Evolutionary conservation across 2,329 filamentous ascomycete genomes (phyloP), one percentile per base, ranked within the genome.

Genomic region (Colletotrichum gloeosporioides): DNA sequence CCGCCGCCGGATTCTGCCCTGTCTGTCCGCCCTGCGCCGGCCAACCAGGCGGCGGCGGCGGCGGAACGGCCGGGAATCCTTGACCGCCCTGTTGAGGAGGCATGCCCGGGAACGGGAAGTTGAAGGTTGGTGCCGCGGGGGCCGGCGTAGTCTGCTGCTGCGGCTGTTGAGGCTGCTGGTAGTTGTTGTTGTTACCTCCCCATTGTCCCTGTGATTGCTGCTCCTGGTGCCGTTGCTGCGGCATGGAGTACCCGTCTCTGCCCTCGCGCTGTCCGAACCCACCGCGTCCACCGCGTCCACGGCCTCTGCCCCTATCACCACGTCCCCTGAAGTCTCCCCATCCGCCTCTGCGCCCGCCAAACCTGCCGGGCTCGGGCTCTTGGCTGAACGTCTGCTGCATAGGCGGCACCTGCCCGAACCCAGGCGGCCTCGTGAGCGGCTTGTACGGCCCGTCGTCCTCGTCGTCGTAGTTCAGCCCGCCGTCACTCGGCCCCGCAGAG

Each of bases 391-490:
- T 86, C 80, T 87, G 90, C 84, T 81, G 88, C 83, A 82, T 89
- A 83, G 80, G 89, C 84, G 78, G 82, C 0, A 86, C 87, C 75
- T 86, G 86, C 8, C 89, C 90, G 75, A 93, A 92, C 65, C 93
- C 93, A 22, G 90, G 88, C 2, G 95, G 95, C 22, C 95, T 88
- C 25, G 93, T 85, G 22, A 96, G 88, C 7, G 94, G 93, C 78
- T 92, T 93, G 82, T 96, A 96, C 1, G 92, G 91, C 1, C 92
- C 92, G 76, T 93, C 92, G 3, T 93, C 90, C 32, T 90, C 89
- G 71, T 95, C 93, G 75, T 94, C 93, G 79, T 95, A 95, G 80
- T 91, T 92, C 55, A 94, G 86, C 39, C 89, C 89, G 27, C 82
- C 82, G 8, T 69, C 73, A 31, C 84, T 78, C 18, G 82, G 79